These are phyloP conservation scores for Kodamaea anthophila DNA, from an alignment of 1,139 yeast species.

Conservation along the genomic window DNA sequence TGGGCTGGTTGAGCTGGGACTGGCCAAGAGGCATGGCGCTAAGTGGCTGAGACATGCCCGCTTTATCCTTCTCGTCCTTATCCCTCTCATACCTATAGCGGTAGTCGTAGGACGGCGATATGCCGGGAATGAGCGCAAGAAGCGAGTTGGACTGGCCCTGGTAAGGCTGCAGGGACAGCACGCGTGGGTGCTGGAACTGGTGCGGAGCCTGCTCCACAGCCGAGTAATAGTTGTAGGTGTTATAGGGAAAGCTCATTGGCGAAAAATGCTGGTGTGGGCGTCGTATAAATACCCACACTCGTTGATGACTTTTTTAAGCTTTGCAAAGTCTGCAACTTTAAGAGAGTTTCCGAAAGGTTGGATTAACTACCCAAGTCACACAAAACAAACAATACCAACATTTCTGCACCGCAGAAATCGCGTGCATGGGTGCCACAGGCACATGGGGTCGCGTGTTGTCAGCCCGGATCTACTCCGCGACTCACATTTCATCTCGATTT, in stretches of 20 bases:
- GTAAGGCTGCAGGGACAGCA: not conserved
- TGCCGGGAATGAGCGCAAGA: conserved; percentile 1
- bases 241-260: conserved; percentile 11
- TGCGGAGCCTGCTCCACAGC: conserved; percentile 7
- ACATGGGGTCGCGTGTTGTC: too few species aligned
- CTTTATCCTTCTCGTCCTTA: too few species aligned
- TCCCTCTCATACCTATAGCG: too few species aligned
- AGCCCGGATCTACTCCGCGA: too few species aligned
- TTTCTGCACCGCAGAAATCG: too few species aligned
- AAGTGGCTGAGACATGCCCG: too few species aligned
- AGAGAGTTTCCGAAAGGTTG: conserved; percentile 4
- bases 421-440: too few species aligned
- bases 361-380: conserved; percentile 1
- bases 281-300: not conserved
- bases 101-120: too few species aligned
- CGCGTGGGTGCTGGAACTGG: conserved; percentile 1
- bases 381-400: conserved; percentile 1
- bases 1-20: too few species aligned
- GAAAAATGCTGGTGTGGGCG: not conserved
- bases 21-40: too few species aligned
- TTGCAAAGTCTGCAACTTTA: conserved; percentile 3
- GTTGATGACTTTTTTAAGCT: conserved; percentile 3
- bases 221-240: conserved; percentile 9
- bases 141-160: not conserved
- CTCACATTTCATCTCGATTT: too few species aligned